Conservation (phyloP, 768 basidiomycete species). For the Xerocomellus dryophilus region DNA sequence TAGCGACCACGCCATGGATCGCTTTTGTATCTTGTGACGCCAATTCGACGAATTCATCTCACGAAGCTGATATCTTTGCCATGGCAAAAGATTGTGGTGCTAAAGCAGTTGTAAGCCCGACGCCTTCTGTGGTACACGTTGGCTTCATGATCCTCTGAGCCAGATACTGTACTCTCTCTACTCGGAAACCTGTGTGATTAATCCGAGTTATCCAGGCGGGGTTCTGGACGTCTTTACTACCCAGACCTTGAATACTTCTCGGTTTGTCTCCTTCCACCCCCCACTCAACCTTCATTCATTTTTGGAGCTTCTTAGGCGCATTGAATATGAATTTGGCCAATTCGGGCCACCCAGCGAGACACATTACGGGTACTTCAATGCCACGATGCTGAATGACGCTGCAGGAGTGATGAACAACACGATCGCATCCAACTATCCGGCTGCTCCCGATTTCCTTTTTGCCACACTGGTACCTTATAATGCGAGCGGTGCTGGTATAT, state of each 20-base stretch:
- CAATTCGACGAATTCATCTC: constrained; percentile 65
- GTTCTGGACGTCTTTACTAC: constrained; percentile 78
- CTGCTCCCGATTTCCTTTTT: constrained; percentile 60
- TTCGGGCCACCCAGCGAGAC: constrained; percentile 49
- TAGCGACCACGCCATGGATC: constrained; percentile 84
- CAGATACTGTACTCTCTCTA: constrained; percentile 77
- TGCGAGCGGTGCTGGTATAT: constrained; percentile 39
- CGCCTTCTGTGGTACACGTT: neutral
- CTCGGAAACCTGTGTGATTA: constrained; percentile 73
- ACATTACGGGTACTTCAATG: constrained; percentile 56
- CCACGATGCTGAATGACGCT: constrained; percentile 57
- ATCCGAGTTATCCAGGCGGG: constrained; percentile 64
- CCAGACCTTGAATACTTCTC: constrained; percentile 55
- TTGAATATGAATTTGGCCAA: constrained; percentile 61
- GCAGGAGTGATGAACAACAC: constrained; percentile 41
- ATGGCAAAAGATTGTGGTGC: constrained; percentile 78
- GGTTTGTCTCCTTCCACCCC: constrained; percentile 36
- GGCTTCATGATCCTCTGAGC: neutral
- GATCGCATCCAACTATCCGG: constrained; percentile 41
- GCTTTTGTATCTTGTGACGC: constrained; percentile 81
- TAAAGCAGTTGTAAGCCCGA: constrained; percentile 61
- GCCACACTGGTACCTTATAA: constrained; percentile 67
- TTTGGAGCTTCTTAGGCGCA: constrained; percentile 36
- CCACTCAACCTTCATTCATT: neutral
- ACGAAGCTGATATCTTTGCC: constrained; percentile 74